A percentile compares a stretch with the other conserved stretches of the same genome.
phyloP scores from a whole-genome alignment of 176 grass and related monocot species.

The Oryza rufipogon region DNA sequence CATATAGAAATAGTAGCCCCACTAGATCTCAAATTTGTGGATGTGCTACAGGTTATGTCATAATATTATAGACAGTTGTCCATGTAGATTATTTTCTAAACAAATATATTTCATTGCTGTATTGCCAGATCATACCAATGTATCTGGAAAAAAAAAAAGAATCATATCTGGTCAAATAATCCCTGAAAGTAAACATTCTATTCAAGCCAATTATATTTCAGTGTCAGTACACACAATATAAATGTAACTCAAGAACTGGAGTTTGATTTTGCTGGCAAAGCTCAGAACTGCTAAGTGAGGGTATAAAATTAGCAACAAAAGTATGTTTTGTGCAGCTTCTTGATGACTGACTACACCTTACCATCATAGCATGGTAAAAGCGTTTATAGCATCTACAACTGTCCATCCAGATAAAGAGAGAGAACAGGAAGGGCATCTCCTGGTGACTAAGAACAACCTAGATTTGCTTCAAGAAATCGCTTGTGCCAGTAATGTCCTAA shows the following conservation, averaged over 20 bases:
- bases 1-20: background rate
- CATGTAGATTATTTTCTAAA: background rate
- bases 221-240: background rate
- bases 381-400: background rate
- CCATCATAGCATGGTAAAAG: constrained; percentile 10
- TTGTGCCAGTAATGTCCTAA: background rate
- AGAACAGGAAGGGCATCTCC: constrained; percentile 8
- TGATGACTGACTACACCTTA: constrained; percentile 5
- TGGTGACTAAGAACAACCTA: background rate
- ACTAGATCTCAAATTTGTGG: constrained; percentile 8
- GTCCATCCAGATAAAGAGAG: background rate
- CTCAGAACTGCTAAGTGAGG: background rate
- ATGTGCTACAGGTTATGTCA: background rate
- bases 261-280: background rate
- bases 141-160: background rate
- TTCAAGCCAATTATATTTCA: constrained; percentile 14
- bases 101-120: background rate
- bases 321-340: background rate
- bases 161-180: background rate
- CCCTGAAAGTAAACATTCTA: background rate
- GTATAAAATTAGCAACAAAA: background rate
- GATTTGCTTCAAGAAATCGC: constrained; percentile 1
- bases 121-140: background rate
- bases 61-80: background rate
- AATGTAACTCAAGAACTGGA: constrained; percentile 2